Evolutionary conservation across 108 stramenopile genomes (phyloP), one percentile per base, ranked within the genome.

Genomic region (Stephanodiscus triporus): DNA sequence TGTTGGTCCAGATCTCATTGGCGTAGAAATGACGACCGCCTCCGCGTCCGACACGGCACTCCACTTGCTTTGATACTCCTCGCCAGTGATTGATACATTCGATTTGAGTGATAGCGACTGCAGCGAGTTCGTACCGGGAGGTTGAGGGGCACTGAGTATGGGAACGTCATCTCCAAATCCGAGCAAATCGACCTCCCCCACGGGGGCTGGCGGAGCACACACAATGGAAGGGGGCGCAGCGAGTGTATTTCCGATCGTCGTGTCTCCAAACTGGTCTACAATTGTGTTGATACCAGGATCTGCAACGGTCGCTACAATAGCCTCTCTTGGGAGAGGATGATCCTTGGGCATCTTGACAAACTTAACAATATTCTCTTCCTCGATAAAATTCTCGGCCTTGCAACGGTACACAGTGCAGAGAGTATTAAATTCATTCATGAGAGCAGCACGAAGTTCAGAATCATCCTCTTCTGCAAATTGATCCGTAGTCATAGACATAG

Each of bases 401-500:
- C 90, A 92, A 20, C 95, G 95, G 81, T 97, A 99, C 17, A 97
- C 82, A n/a, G 97, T 94, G 40, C 94, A 85, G 65, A 99, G 84
- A 8, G 98, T 94, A 80, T 99, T 97, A 86, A 98, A 99, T 72
- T 95, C 93, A 59, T 96, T 79, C 89, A 98, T 87, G 22, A 96
- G 85, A 29, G 87, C 85, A 13, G 85, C 86, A n/a, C 88, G 82
- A 13, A 90, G 65, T 69, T 85, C 87, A 49, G 64, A 54, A 65
- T 93, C 87, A 32, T 92, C 85, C 48, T 98, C 98, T 69, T 96
- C 95, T 9, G 94, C 78, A 74, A 97, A 97, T n/a, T 74, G 71
- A 27, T 78, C 78, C 37, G 65, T 58, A 2, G 83, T 43, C 53
- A 85, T 70, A 23, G 90, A 73, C 59, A 86, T 80, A 48, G 88